These are phyloP conservation scores for Pleurotus citrinopileatus DNA, from an alignment of 768 basidiomycete genomes.

Conservation along the genomic window DNA sequence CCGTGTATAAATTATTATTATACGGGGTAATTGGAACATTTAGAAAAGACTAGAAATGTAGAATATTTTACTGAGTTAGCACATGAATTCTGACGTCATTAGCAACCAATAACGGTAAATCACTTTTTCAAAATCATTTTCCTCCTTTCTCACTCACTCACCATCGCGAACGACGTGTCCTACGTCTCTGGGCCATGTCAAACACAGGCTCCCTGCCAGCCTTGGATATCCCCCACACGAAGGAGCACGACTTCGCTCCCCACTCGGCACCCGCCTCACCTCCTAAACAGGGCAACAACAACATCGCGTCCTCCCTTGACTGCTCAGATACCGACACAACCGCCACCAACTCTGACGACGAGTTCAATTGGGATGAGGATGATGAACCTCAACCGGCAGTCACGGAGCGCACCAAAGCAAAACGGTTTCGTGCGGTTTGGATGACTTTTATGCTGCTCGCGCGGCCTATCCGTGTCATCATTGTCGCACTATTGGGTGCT, in stretches of 20 bases:
- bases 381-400: constrained; percentile 35
- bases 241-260: background rate
- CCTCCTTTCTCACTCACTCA: background rate
- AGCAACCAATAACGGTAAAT: background rate
- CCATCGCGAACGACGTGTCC: background rate
- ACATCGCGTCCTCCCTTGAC: background rate
- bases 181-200: background rate
- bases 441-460: constrained; percentile 66
- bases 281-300: background rate
- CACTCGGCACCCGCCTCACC: constrained; percentile 5
- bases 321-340: constrained; percentile 39
- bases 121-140: background rate
- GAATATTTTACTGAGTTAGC: background rate
- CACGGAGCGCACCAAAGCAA: constrained; percentile 41
- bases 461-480: constrained; percentile 51
- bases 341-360: constrained; percentile 62
- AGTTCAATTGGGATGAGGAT: constrained; percentile 75
- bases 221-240: background rate
- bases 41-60: background rate
- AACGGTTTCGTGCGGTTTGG: constrained; percentile 61
- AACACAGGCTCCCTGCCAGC: background rate
- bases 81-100: background rate
- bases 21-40: background rate
- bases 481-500: constrained; percentile 57
- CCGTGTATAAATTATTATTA: constrained; percentile 30